Base-by-base conservation (phyloP, 306 rosid genomes). In the Rosa persica region DNA sequence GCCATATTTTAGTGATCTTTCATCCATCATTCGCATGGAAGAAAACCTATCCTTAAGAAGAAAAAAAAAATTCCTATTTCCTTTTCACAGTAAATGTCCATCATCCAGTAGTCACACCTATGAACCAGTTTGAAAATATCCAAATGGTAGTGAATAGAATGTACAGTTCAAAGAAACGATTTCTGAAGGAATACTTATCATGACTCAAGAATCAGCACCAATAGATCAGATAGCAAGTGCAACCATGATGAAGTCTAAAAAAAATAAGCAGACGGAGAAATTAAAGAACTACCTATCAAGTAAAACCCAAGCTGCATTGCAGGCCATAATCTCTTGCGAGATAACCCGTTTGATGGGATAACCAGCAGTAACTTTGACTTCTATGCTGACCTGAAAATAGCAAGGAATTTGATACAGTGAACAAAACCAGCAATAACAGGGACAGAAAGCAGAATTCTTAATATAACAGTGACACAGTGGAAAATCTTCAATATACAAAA, bases 291-390 rank as follows among this genome's bases (percentile, higher is more conserved):
- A 90, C 96, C 98, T 89, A 72, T 93, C 96, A n/a, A 93, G 90
- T 67, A 93, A 44, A 76, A 88, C 82, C 98, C 98, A 91, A 54
- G 86, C 81, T 76, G 90, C 91, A 73, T 87, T 79, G 48, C 76
- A 87, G 55, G 82, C 74, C 68, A 69, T 65, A 72, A 89, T 79
- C 81, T 93, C 93, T 79, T 91, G 96, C 80, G 86, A 70, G 79
- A 93, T 68, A 83, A 93, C 89, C 77, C 87, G 87, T 79, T 79
- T 93, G 72, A 88, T 55, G 15, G 98, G 96, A 84, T 78, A 93
- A 55, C 98, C 96, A 5, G 98, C 93, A 2, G 85, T 86, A 78
- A 93, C 87, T 84, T 88, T 89, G 81, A 91, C 89, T 76, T 93
- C 91, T 13, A 93, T 71, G 67, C 76, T 84, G 86, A 91, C 85